These are phyloP conservation scores for Nelumbo lutea DNA, from an alignment of 164 flowering plant genomes.

Conservation along the genomic window DNA sequence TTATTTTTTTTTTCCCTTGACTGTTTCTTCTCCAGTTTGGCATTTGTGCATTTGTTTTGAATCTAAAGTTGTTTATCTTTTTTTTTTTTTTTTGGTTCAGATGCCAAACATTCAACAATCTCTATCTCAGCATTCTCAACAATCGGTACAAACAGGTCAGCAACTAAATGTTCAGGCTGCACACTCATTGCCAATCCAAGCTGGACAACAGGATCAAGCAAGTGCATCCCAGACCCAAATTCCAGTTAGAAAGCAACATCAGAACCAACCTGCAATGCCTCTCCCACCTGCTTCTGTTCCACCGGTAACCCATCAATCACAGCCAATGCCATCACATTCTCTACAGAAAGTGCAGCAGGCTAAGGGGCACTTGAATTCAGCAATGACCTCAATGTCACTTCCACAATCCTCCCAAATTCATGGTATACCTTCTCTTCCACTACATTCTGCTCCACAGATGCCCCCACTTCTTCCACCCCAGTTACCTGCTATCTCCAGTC, in stretches of 20 bases:
- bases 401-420: slow-evolving; percentile 61
- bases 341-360: slow-evolving; percentile 42
- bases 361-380: slow-evolving; percentile 41
- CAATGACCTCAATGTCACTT: slow-evolving; percentile 34
- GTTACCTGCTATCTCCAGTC: slow-evolving; percentile 40
- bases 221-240: slow-evolving; percentile 34
- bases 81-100: slow-evolving; percentile 26
- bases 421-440: slow-evolving; percentile 34
- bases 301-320: slow-evolving; percentile 33
- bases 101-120: slow-evolving; percentile 51
- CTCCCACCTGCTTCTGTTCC: slow-evolving; percentile 35
- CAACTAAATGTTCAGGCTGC: slow-evolving; percentile 38
- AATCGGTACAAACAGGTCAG: slow-evolving; percentile 37
- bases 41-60: neutral
- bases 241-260: slow-evolving; percentile 40
- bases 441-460: slow-evolving; percentile 46
- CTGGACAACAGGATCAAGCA: slow-evolving; percentile 40
- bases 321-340: slow-evolving; percentile 38
- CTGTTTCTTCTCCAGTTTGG: neutral
- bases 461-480: slow-evolving; percentile 49
- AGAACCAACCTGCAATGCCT: slow-evolving; percentile 32
- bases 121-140: slow-evolving; percentile 44
- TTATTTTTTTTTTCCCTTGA: neutral
- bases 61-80: slow-evolving; percentile 6
- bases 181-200: slow-evolving; percentile 32